Evolutionary conservation across 768 basidiomycete genomes (phyloP), one percentile per base, ranked within the genome.

Genomic region (Amanita rimosa): DNA sequence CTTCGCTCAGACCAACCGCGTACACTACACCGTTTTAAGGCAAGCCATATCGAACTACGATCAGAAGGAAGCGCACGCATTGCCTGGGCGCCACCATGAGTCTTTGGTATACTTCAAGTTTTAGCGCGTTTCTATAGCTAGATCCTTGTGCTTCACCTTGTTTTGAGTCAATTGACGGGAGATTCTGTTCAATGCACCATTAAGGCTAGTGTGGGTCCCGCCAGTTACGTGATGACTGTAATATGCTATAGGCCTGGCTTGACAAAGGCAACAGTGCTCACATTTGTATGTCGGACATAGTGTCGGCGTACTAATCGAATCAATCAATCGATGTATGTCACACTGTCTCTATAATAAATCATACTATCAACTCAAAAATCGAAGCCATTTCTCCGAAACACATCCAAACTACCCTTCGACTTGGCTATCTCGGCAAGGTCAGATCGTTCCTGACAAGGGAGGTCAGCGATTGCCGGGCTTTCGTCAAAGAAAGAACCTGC

Each of bases 371-470:
- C 31, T 51, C 71, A 95, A 61, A 96, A 98, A 50, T 97, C 94
- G 60, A 97, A 90, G 3, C 93, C 93, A 52, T 87, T 81, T 53
- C 70, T 70, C 41, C 89, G 74, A 71, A 97, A 99, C 34, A 72
- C 58, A 39, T 84, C 75, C 49, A 96, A 66, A 57, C 75, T 75
- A 34, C 75, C 69, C 49, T 76, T 83, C 16, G 73, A 71, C 58
- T 76, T 75, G 3, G 89, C 83, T 53, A 78, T 62, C 22, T 90
- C 86, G 10, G 85, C 90, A 29, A 98, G 72, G 56, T 97, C 92
- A 38, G 67, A 67, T 22, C 91, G 85, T 36, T 85, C 75, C 93
- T 94, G 57, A 14, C 2, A 51, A 47, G 39, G 24, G 39, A 38
- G n/a, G 46, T 53, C 29, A 58, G 38, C 36, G 48, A 37, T 44